These are phyloP conservation scores for Talaromyces nanjingensis DNA, from an alignment of 495 filamentous ascomycete genomes.

Conservation along the genomic window DNA sequence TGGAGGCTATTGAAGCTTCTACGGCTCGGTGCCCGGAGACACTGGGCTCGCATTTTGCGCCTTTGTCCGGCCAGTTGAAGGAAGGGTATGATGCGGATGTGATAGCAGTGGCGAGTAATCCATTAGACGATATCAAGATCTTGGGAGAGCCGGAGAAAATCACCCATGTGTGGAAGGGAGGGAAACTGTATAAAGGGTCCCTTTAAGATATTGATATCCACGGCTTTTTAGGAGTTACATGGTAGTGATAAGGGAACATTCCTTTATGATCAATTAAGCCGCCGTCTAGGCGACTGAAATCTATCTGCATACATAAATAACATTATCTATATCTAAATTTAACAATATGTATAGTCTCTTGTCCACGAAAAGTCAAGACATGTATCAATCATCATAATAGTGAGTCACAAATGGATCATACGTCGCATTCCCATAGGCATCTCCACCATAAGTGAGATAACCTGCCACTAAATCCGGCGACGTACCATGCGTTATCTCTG, in stretches of 20 bases:
- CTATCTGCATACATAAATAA: background rate
- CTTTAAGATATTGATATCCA: background rate
- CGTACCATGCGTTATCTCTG: constrained; percentile 30
- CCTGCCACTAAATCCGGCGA: constrained; percentile 31
- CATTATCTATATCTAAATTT: background rate
- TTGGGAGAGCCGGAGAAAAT: constrained; percentile 33
- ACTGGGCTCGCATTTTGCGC: constrained; percentile 32
- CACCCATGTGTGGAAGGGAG: constrained; percentile 40
- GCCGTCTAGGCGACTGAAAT: background rate
- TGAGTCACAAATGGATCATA: constrained; percentile 22
- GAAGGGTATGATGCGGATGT: constrained; percentile 43
- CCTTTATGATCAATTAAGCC: background rate
- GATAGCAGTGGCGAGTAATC: constrained; percentile 36
- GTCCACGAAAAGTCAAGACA: background rate
- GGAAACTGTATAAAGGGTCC: constrained; percentile 28
- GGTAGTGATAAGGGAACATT: background rate
- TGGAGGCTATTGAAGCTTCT: constrained; percentile 47
- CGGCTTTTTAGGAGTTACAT: background rate
- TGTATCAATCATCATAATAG: constrained; percentile 8
- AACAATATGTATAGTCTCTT: background rate
- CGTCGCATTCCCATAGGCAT: constrained; percentile 41
- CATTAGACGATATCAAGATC: constrained; percentile 38
- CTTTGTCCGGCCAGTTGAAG: constrained; percentile 40
- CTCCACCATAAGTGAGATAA: constrained; percentile 43
- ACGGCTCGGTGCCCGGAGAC: constrained; percentile 43